Percentiles rank a stretch among this genome's conserved stretches.
phyloP scores from a whole-genome alignment of 768 basidiomycete species.

The Phylloporus sp. region DNA sequence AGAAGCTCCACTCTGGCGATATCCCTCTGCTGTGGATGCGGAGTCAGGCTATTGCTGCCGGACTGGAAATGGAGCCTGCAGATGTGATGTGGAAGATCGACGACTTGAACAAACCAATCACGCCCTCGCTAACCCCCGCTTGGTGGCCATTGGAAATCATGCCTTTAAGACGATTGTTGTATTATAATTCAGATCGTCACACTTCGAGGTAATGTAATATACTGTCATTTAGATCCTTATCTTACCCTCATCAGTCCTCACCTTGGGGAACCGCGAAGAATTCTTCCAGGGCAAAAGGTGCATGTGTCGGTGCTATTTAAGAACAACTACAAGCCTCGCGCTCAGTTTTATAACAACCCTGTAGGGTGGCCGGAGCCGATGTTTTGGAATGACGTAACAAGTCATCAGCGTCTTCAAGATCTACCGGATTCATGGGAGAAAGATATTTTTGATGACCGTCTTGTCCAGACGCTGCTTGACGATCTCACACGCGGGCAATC shows the following conservation, averaged over 20 bases:
- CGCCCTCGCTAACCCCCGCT: slow-evolving; percentile 3
- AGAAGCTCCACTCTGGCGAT: slow-evolving; percentile 25
- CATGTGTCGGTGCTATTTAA: slow-evolving; percentile 31
- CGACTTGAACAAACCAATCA: slow-evolving; percentile 24
- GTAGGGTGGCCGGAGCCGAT: slow-evolving; percentile 27
- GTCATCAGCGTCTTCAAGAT: slow-evolving; percentile 15
- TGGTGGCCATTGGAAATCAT: slow-evolving; percentile 28
- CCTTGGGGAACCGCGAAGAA: slow-evolving; percentile 21
- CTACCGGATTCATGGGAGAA: slow-evolving; percentile 26
- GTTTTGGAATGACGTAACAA: slow-evolving; percentile 28
- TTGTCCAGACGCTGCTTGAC: slow-evolving; percentile 14
- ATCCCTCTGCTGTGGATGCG: slow-evolving; percentile 33
- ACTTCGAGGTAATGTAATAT: slow-evolving; percentile 16
- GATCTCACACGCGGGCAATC: slow-evolving; percentile 15
- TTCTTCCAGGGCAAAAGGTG: slow-evolving; percentile 29
- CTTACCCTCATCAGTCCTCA: slow-evolving; percentile 24
- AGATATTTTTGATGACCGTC: slow-evolving; percentile 25
- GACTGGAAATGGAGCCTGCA: slow-evolving; percentile 18
- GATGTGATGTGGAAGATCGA: slow-evolving; percentile 28
- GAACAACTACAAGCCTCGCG: slow-evolving; percentile 26
- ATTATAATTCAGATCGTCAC: slow-evolving; percentile 23
- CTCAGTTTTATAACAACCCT: slow-evolving; percentile 19
- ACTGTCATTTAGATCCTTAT: not conserved
- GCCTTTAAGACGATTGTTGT: slow-evolving; percentile 25
- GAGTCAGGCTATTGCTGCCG: slow-evolving; percentile 26